phyloP scores from a whole-genome alignment of 192 early-diverging fungal species.

The Haplosporangium gracile region DNA sequence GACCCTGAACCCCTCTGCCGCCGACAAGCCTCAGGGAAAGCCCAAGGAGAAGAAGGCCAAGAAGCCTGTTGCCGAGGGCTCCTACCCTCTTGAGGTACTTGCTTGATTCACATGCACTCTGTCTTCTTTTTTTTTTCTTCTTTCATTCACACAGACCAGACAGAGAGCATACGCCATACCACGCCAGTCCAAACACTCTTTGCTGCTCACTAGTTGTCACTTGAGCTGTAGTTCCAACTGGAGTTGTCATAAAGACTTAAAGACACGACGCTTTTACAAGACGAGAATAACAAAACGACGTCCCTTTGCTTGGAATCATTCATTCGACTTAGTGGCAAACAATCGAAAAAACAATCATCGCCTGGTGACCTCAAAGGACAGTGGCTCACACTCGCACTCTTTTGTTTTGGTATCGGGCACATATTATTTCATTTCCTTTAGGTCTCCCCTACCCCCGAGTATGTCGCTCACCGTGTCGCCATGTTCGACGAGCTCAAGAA shows the following conservation, averaged over 20 bases:
- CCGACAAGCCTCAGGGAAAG: constrained; percentile 60
- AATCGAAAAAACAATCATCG: no score
- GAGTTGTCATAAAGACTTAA: background rate
- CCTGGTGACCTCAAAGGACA: background rate
- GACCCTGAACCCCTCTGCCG: constrained; percentile 35
- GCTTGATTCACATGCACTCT: background rate
- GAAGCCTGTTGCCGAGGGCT: constrained; percentile 49
- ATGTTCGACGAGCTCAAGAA: constrained; percentile 84
- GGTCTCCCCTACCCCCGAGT: constrained; percentile 77
- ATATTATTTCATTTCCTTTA: constrained; percentile 16
- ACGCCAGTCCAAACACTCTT: background rate
- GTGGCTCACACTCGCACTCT: background rate
- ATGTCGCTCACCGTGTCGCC: constrained; percentile 82
- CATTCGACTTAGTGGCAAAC: background rate
- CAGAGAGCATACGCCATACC: background rate
- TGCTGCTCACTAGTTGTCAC: constrained; percentile 1
- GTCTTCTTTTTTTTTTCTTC: background rate
- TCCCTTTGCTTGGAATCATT: background rate
- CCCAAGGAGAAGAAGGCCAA: constrained; percentile 64
- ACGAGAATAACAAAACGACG: background rate
- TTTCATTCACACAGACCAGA: background rate
- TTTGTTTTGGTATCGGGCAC: background rate
- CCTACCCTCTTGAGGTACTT: constrained; percentile 59
- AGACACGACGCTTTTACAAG: background rate
- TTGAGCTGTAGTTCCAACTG: background rate